Percentiles rank a stretch among this genome's conserved stretches.
phyloP scores from a whole-genome alignment of 2,329 filamentous ascomycete species.

The Acarospora socialis region DNA sequence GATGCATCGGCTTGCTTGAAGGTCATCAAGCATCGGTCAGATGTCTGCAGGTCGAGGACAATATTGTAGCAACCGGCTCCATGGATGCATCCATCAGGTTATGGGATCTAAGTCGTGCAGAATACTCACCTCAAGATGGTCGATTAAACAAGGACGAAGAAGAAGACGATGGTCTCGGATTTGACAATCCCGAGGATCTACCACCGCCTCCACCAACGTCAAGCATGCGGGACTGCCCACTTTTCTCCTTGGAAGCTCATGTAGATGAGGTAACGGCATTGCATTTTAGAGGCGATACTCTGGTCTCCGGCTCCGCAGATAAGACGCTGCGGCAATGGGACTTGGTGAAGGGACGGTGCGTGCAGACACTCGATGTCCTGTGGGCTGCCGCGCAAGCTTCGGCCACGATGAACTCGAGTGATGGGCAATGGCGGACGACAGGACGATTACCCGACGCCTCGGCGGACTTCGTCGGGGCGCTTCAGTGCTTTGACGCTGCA shows the following conservation, averaged over 20 bases:
- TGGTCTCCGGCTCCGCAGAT: conserved; percentile 91
- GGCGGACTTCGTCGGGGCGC: conserved; percentile 83
- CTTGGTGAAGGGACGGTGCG: conserved; percentile 87
- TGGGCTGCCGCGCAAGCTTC: conserved; percentile 92
- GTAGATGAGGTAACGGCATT: conserved; percentile 90
- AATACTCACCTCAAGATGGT: conserved; percentile 59
- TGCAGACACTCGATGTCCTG: conserved; percentile 93
- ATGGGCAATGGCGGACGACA: conserved; percentile 56
- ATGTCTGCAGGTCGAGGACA: conserved; percentile 85
- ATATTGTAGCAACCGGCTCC: conserved; percentile 84
- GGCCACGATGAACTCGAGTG: conserved; percentile 43
- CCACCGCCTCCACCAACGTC: conserved; percentile 51
- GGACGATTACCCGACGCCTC: conserved; percentile 47
- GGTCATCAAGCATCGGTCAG: conserved; percentile 91
- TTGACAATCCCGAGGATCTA: conserved; percentile 55
- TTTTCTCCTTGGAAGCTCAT: conserved; percentile 82
- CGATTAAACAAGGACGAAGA: conserved; percentile 40
- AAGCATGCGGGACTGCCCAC: conserved; percentile 74
- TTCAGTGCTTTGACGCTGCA: conserved; percentile 93
- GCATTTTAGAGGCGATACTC: conserved; percentile 73
- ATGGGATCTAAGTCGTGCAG: conserved; percentile 85
- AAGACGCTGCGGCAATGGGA: conserved; percentile 98
- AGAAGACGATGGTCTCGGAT: conserved; percentile 52
- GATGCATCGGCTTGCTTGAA: conserved; percentile 82
- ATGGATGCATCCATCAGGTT: conserved; percentile 88